Evolutionary conservation across 192 early-diverging fungal species (phyloP), one percentile per base, ranked within the genome.

Genomic region (Coemansia reversa): DNA sequence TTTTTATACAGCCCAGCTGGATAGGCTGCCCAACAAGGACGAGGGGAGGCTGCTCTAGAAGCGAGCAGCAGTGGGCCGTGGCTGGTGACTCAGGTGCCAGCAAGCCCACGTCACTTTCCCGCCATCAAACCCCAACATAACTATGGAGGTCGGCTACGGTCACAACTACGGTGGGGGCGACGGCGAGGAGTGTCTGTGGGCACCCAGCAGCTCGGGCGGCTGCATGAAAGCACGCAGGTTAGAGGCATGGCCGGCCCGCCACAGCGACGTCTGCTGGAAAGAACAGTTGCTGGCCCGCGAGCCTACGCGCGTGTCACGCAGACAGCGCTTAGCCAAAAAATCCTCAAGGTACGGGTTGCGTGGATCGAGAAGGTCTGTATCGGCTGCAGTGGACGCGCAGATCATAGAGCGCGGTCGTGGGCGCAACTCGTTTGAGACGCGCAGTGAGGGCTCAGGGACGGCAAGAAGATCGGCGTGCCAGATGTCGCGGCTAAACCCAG

Each of bases 271-370:
- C 32, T 59, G 74, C 25, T 67, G 63, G 8, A 24, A 48, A 3
- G 65, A 54, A 51, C 65, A 56, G 8, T 62, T 47, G 58, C 58
- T 60, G 42, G 42, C 58, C 22, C 42, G 58, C 23, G 58, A 60
- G 58, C 58, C 58, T 5, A 49, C 68, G 48, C 68, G 68, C 3
- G 72, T 63, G 60, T 50, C 60, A 42, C 65, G 66, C 53, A 20
- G 22, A 5, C 54, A 30, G 63, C 71, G 65, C 49, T 54, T 65
- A 32, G 68, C 64, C 16, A 79, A 48, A 32, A 79, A 70, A 47
- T 74, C 76, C 49, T 64, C 76, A 1, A 79, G 65, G 24, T 79
- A 79, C 27, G 76, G 76, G 19, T 79, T 79, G n/a, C 54, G 51
- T 18, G 72, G 71, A 25, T 79, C 76, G 20, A 79, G 63, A 19